A percentile compares a stretch with the other conserved stretches of the same genome.
These are phyloP conservation scores for Hortaea sp. DNA, from an alignment of 2,329 filamentous ascomycete species.

Conservation along the genomic window DNA sequence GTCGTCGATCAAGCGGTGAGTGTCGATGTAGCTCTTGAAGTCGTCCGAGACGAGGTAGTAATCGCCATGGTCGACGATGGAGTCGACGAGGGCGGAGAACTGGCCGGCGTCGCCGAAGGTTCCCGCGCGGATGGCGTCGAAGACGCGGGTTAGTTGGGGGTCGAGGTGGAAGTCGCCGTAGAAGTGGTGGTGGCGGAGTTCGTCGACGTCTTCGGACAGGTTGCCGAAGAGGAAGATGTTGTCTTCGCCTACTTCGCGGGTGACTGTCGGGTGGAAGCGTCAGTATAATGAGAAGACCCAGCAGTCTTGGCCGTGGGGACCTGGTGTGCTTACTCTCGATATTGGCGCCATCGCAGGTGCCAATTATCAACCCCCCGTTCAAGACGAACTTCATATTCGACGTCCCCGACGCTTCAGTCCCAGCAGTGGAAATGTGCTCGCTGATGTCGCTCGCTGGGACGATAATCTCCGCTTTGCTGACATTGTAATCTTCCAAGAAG, in stretches of 20 bases:
- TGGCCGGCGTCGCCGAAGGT: conserved; percentile 69
- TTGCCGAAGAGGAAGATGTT: conserved; percentile 99
- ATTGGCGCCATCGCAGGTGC: conserved; percentile 95
- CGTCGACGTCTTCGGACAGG: conserved; percentile 90
- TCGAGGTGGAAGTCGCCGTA: conserved; percentile 75
- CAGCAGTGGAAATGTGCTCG: conserved; percentile 96
- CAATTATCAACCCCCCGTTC: conserved; percentile 94
- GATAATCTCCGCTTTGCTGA: conserved; percentile 98
- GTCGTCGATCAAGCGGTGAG: conserved; percentile 82
- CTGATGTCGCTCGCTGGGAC: conserved; percentile 88
- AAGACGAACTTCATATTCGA: conserved; percentile 99
- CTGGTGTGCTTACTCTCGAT: conserved; percentile 37
- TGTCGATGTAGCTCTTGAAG: conserved; percentile 89
- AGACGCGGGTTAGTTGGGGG: conserved; percentile 66
- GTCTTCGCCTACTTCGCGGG: conserved; percentile 86
- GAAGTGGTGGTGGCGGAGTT: conserved; percentile 80
- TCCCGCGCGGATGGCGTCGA: conserved; percentile 67
- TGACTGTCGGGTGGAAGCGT: no score
- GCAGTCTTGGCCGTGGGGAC: background rate
- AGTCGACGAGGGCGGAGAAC: conserved; percentile 74
- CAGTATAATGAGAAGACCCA: conserved; percentile 31
- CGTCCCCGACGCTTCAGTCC: conserved; percentile 78
- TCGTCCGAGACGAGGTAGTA: conserved; percentile 98
- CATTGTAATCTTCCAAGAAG: conserved; percentile 99
- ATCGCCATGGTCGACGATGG: conserved; percentile 86